These are phyloP conservation scores for Ophiocordyceps polyrhachis-furcata DNA, from an alignment of 2,329 filamentous ascomycete species.

Conservation along the genomic window DNA sequence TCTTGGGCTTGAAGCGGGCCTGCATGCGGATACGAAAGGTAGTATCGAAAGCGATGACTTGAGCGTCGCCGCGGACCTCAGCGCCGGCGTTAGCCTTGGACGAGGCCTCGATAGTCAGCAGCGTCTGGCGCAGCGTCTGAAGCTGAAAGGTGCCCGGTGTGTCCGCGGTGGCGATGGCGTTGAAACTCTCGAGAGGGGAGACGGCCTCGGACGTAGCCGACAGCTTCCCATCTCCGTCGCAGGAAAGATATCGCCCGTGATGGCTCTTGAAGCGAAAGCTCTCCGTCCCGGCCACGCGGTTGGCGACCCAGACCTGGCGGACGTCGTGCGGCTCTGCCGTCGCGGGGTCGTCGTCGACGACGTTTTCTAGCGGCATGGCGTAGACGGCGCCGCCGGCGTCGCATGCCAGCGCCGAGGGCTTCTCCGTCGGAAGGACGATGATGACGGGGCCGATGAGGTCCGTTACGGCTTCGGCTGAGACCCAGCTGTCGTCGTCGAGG, in stretches of 20 bases:
- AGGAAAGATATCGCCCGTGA: slow-evolving; percentile 65
- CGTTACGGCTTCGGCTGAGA: slow-evolving; percentile 53
- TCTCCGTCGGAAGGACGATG: slow-evolving; percentile 60
- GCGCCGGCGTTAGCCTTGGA: slow-evolving; percentile 26
- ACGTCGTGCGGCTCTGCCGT: slow-evolving; percentile 93
- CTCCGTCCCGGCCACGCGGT: slow-evolving; percentile 64
- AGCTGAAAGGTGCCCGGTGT: slow-evolving; percentile 55
- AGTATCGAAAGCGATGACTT: slow-evolving; percentile 46
- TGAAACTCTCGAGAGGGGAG: slow-evolving; percentile 66
- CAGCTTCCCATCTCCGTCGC: slow-evolving; percentile 66
- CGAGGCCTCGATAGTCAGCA: slow-evolving; percentile 37
- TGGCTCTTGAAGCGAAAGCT: slow-evolving; percentile 74
- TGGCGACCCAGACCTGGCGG: slow-evolving; percentile 87
- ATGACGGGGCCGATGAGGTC: slow-evolving; percentile 73
- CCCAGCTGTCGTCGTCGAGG: slow-evolving; percentile 70
- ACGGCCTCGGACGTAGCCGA: slow-evolving; percentile 66
- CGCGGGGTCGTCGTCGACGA: slow-evolving; percentile 62
- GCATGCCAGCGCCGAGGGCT: slow-evolving; percentile 59
- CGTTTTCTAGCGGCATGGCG: slow-evolving; percentile 64
- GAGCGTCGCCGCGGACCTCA: slow-evolving; percentile 61
- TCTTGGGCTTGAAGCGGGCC: slow-evolving; percentile 72
- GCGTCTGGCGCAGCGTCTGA: slow-evolving; percentile 54
- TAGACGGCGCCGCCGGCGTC: slow-evolving; percentile 81
- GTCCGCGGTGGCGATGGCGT: slow-evolving; percentile 42
- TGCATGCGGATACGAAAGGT: slow-evolving; percentile 80